These are phyloP conservation scores for Saccharomycopsis vini DNA, from an alignment of 805 yeast genomes.

Conservation along the genomic window DNA sequence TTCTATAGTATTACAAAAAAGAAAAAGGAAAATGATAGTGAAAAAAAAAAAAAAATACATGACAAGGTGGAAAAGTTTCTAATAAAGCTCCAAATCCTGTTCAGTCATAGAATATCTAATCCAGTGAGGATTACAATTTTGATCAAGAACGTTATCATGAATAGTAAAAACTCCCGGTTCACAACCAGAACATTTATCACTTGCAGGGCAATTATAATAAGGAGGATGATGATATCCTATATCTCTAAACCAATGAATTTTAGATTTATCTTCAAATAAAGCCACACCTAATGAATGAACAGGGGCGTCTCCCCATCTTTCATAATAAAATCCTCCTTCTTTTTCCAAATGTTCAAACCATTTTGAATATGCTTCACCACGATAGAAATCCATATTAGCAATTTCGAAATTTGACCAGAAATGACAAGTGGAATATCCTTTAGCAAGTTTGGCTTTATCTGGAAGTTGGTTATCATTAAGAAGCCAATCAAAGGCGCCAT, in stretches of 20 bases:
- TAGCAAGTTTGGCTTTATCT: conserved; percentile 33
- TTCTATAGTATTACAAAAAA: not conserved
- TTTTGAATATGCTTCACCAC: conserved; percentile 55
- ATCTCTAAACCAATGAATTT: conserved; percentile 82
- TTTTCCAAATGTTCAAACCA: conserved; percentile 60
- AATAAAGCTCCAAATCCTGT: conserved; percentile 20
- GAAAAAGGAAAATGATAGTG: not conserved
- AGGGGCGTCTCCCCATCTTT: conserved; percentile 93
- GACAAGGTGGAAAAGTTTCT: too few relatives aligned
- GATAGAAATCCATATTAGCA: conserved; percentile 71
- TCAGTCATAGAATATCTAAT: conserved; percentile 36
- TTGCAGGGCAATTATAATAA: conserved; percentile 66
- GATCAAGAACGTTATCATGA: conserved; percentile 43
- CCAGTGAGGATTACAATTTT: conserved; percentile 74
- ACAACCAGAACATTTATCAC: conserved; percentile 45
- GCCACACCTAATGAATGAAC: conserved; percentile 71
- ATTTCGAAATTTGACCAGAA: conserved; percentile 90
- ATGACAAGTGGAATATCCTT: conserved; percentile 58
- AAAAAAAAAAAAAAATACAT: too few relatives aligned
- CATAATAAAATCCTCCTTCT: conserved; percentile 81
- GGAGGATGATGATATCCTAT: conserved; percentile 74
- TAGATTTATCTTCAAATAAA: conserved; percentile 57
- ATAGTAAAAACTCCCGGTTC: conserved; percentile 45
- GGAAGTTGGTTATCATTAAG: conserved; percentile 46
- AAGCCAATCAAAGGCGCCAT: conserved; percentile 47